Conservation (phyloP, 148 eudicot species). For the Amaranthus cruentus region DNA sequence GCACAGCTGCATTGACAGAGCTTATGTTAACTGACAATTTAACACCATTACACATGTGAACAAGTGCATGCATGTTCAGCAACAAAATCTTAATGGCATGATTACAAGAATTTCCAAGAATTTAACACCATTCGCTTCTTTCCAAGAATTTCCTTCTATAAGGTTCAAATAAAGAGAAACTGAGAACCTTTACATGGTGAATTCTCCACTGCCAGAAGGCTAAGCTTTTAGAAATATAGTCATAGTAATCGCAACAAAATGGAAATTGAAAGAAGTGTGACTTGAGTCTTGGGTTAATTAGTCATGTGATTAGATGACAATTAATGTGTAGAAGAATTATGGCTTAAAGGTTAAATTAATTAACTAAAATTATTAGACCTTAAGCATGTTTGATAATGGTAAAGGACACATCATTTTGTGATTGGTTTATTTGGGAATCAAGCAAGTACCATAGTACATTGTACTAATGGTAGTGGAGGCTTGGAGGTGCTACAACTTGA, state of each 20-base stretch:
- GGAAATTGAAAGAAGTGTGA: neutral
- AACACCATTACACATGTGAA: neutral
- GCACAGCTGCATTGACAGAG: constrained; percentile 56
- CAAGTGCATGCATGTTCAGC: neutral
- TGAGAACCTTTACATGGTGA: neutral
- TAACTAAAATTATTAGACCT: too few relatives aligned
- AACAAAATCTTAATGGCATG: neutral
- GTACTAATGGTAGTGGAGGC: too few relatives aligned
- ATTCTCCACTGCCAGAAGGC: neutral
- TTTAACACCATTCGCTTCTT: neutral
- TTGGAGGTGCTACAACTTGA: too few relatives aligned
- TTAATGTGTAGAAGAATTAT: too few relatives aligned
- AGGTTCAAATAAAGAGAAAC: neutral
- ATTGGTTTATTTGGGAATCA: too few relatives aligned
- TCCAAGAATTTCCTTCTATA: neutral
- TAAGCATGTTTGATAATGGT: too few relatives aligned
- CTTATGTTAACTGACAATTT: neutral
- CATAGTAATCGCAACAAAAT: neutral
- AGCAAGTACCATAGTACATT: too few relatives aligned
- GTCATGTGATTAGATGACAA: too few relatives aligned
- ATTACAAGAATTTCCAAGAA: too few relatives aligned
- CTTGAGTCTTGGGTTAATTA: too few relatives aligned
- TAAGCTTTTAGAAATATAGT: neutral
- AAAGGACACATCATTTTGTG: too few relatives aligned
- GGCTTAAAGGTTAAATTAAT: too few relatives aligned